Evolutionary conservation across 176 grass and related monocot genomes (phyloP).

Genomic region (Bonia amplexicaulis): DNA sequence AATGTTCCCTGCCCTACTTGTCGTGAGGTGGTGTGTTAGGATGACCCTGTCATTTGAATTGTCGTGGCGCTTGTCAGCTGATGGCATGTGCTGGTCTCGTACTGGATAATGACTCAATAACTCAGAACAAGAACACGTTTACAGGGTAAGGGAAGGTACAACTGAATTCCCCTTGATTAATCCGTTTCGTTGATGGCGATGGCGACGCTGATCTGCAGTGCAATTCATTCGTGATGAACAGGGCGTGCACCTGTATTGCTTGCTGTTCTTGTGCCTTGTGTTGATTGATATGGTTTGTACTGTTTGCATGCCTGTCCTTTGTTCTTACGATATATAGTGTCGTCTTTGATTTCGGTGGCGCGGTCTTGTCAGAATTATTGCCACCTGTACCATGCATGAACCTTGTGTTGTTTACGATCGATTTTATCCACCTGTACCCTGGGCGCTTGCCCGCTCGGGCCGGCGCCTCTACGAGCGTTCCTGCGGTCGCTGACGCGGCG

Average conservation of each 20-base stretch:
- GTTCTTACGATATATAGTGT: not conserved
- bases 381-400: not conserved
- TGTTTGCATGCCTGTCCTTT: not conserved
- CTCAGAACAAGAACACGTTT: constrained; percentile 17
- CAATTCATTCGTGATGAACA: not conserved
- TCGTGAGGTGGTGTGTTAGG: not conserved
- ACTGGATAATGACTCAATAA: not conserved
- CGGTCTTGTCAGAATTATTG: not conserved
- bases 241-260: not conserved
- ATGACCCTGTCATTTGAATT: constrained; percentile 4
- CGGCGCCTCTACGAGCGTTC: not conserved
- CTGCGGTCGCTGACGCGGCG: not conserved
- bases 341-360: not conserved
- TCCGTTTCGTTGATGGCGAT: not conserved
- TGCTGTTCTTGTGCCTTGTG: not conserved
- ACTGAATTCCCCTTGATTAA: not conserved
- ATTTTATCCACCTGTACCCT: not conserved
- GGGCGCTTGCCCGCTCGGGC: not conserved
- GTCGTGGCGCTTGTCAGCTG: not conserved
- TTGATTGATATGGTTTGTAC: not conserved
- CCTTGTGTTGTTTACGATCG: not conserved
- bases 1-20: not conserved
- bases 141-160: not conserved
- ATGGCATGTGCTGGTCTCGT: not conserved
- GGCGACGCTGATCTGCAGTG: not conserved